Percentiles rank a stretch among this genome's conserved stretches.
Evolutionary conservation across 768 basidiomycete species (phyloP).

Genomic region (Leccinum boreale): DNA sequence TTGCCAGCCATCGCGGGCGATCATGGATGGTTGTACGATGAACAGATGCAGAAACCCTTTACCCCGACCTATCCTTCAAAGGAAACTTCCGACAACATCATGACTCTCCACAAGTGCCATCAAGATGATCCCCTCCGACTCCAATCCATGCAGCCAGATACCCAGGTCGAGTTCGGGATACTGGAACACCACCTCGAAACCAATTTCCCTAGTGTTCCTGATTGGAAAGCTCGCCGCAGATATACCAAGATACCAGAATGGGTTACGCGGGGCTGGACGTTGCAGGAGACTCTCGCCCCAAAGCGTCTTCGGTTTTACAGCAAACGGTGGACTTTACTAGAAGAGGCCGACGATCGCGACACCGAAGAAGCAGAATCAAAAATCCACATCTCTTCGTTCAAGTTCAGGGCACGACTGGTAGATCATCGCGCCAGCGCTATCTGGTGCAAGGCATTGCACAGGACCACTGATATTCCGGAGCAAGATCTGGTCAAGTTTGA

Average conservation of each 20-base stretch:
- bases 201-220: background rate
- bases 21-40: constrained; percentile 15
- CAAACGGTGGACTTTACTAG: constrained; percentile 23
- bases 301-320: constrained; percentile 29
- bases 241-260: constrained; percentile 14
- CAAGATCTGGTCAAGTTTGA: constrained; percentile 12
- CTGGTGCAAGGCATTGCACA: constrained; percentile 12
- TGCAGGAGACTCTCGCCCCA: constrained; percentile 27
- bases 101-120: constrained; percentile 12
- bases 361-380: constrained; percentile 7
- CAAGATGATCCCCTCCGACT: background rate
- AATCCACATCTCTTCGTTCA: constrained; percentile 15
- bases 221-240: background rate
- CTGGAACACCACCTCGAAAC: constrained; percentile 10
- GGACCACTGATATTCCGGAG: constrained; percentile 14
- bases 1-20: background rate
- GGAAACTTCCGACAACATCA: background rate
- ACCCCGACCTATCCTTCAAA: background rate
- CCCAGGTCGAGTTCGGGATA: constrained; percentile 19
- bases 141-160: constrained; percentile 12
- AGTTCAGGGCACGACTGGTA: constrained; percentile 17
- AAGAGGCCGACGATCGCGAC: constrained; percentile 19
- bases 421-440: constrained; percentile 15
- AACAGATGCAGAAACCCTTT: constrained; percentile 16
- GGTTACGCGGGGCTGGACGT: constrained; percentile 27